Evolutionary conservation across 108 stramenopile genomes (phyloP).

Genomic region (Fragilariopsis cylindrus): DNA sequence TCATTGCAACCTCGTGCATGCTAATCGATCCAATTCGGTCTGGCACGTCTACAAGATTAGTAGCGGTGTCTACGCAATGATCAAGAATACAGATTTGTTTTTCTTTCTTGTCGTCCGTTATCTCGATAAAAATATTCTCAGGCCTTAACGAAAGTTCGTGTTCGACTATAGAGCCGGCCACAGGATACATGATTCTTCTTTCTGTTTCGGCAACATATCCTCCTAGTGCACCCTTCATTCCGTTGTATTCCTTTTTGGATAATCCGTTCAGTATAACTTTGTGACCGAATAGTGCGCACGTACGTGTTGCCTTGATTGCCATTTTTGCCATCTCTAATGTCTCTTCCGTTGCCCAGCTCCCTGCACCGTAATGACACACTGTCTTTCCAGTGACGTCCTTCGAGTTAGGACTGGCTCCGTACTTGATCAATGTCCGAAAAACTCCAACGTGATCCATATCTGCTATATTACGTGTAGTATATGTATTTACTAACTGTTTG

Average conservation of each 20-base stretch:
- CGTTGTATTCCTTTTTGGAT: conserved; percentile 34
- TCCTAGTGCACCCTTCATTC: conserved; percentile 28
- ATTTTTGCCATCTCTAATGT: conserved; percentile 35
- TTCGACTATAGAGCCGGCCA: conserved; percentile 7
- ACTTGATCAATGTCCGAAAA: conserved; percentile 16
- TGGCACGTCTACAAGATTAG: conserved; percentile 27
- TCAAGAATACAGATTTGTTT: neutral
- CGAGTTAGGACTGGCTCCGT: conserved; percentile 46
- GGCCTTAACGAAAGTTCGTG: conserved; percentile 35
- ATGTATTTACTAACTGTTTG: neutral
- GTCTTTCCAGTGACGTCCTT: conserved; percentile 50
- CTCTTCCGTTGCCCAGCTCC: conserved; percentile 43
- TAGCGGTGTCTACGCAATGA: neutral
- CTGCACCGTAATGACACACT: conserved; percentile 51
- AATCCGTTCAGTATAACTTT: conserved; percentile 27
- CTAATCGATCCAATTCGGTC: conserved; percentile 32
- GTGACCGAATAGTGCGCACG: conserved; percentile 28
- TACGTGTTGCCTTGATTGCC: conserved; percentile 35
- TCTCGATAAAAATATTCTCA: conserved; percentile 29
- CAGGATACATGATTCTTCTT: conserved; percentile 23
- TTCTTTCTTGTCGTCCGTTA: neutral
- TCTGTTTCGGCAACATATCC: conserved; percentile 34
- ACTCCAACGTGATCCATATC: conserved; percentile 10
- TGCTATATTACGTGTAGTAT: conserved; percentile 12
- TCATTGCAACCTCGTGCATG: conserved; percentile 39